A percentile compares a stretch with the other conserved stretches of the same genome.
phyloP scores from a whole-genome alignment of 139 green algal genomes.

The Coccomyxa sp. region DNA sequence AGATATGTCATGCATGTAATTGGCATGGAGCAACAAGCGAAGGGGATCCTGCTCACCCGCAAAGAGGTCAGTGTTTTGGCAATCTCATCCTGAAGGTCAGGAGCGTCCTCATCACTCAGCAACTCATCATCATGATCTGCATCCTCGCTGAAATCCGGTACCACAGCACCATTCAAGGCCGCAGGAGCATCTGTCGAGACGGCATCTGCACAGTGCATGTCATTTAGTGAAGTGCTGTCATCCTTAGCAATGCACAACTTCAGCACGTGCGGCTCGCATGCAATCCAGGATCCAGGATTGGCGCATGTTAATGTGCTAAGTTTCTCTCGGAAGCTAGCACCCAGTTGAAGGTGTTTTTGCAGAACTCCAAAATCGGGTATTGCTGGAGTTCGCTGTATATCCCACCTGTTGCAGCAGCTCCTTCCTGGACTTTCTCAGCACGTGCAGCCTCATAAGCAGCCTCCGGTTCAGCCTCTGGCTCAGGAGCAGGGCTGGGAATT shows the following conservation, averaged over 20 bases:
- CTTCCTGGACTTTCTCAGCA: not conserved
- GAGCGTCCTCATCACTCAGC: not conserved
- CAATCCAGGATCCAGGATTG: no score
- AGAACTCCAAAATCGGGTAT: no score
- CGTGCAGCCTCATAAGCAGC: not conserved
- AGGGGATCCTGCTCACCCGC: not conserved
- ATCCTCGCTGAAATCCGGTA: not conserved
- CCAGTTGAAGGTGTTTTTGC: no score
- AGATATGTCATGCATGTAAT: not conserved
- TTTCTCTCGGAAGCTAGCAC: no score
- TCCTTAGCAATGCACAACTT: no score
- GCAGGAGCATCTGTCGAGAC: no score
- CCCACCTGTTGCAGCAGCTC: not conserved
- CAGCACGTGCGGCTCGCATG: no score
- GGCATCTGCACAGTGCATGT: no score
- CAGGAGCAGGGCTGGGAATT: not conserved
- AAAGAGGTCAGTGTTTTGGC: not conserved
- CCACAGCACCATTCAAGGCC: no score
- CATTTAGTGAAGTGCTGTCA: no score
- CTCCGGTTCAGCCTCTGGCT: not conserved
- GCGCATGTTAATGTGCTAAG: no score
- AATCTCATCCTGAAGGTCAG: slow-evolving; percentile 1
- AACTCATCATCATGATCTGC: not conserved
- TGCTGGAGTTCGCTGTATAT: not conserved
- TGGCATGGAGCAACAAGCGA: not conserved